These are phyloP conservation scores for Rhizophagus sp. DNA, from an alignment of 192 early-diverging fungal genomes.

Conservation along the genomic window DNA sequence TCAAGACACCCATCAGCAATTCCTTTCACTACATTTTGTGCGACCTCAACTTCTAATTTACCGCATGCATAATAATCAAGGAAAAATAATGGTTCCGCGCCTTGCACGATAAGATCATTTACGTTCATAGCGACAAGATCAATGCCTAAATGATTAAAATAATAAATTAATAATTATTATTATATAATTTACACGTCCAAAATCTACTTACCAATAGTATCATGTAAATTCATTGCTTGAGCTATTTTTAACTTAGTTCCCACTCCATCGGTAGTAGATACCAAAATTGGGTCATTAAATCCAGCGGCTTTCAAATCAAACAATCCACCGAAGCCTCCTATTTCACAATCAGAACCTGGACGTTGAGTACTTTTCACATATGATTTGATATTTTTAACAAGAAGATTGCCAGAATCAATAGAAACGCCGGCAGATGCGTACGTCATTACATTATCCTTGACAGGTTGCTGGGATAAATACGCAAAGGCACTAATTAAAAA, in stretches of 20 bases:
- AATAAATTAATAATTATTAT: not conserved
- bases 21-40: slow-evolving; percentile 87
- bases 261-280: slow-evolving; percentile 98
- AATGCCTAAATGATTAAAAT: slow-evolving; percentile 44
- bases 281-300: slow-evolving; percentile 89
- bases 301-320: slow-evolving; percentile 96
- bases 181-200: not conserved
- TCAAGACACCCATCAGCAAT: slow-evolving; percentile 92
- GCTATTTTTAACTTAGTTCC: slow-evolving; percentile 99
- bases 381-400: slow-evolving; percentile 96
- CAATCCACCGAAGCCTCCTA: slow-evolving; percentile 97
- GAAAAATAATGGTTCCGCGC: slow-evolving; percentile 98
- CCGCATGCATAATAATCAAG: slow-evolving; percentile 98
- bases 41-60: slow-evolving; percentile 90
- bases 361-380: slow-evolving; percentile 92
- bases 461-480: slow-evolving; percentile 38
- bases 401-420: slow-evolving; percentile 93
- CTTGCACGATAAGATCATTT: slow-evolving; percentile 98
- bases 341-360: slow-evolving; percentile 91
- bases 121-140: slow-evolving; percentile 99
- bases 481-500: slow-evolving; percentile 42
- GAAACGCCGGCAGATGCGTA: slow-evolving; percentile 96
- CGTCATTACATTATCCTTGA: slow-evolving; percentile 60
- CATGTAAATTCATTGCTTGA: slow-evolving; percentile 79
- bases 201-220: slow-evolving; percentile 74